phyloP scores from a whole-genome alignment of 768 basidiomycete genomes.

The Xerocomellus chrysenteron region DNA sequence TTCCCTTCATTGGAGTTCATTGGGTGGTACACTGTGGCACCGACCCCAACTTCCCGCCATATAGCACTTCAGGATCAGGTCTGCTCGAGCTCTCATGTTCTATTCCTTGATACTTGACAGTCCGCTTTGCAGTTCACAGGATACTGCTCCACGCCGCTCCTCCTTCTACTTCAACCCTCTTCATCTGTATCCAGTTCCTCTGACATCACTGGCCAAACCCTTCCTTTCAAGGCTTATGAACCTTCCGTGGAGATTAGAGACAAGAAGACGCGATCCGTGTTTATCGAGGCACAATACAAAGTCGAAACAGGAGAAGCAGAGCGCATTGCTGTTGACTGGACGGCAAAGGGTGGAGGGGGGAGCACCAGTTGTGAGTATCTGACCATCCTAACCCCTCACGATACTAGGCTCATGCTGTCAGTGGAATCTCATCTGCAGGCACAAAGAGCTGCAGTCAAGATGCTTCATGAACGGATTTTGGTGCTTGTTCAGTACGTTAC shows the following conservation, averaged over 20 bases:
- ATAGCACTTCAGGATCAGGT: slow-evolving; percentile 87
- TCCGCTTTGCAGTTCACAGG: slow-evolving; percentile 61
- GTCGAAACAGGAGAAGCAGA: slow-evolving; percentile 99
- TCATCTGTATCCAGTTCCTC: slow-evolving; percentile 43
- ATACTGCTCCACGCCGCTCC: slow-evolving; percentile 86
- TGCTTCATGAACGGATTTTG: slow-evolving; percentile 90
- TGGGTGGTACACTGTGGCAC: slow-evolving; percentile 94
- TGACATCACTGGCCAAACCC: slow-evolving; percentile 63
- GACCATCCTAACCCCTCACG: not conserved
- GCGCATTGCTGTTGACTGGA: slow-evolving; percentile 97
- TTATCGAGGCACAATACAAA: slow-evolving; percentile 80
- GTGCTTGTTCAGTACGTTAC: slow-evolving; percentile 86
- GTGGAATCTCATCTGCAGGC: slow-evolving; percentile 90
- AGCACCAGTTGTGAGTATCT: slow-evolving; percentile 69
- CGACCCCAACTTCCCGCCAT: slow-evolving; percentile 70
- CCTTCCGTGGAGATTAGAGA: slow-evolving; percentile 84
- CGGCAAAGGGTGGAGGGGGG: slow-evolving; percentile 80
- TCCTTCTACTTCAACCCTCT: slow-evolving; percentile 71
- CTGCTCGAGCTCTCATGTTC: not conserved
- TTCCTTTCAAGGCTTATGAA: slow-evolving; percentile 94
- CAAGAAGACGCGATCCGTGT: slow-evolving; percentile 71
- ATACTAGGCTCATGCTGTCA: slow-evolving; percentile 32
- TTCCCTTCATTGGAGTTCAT: slow-evolving; percentile 97
- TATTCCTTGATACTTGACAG: not conserved
- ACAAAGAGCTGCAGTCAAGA: slow-evolving; percentile 92